phyloP scores from a whole-genome alignment of 768 basidiomycete species.

The Candolleomyces efflorescens region DNA sequence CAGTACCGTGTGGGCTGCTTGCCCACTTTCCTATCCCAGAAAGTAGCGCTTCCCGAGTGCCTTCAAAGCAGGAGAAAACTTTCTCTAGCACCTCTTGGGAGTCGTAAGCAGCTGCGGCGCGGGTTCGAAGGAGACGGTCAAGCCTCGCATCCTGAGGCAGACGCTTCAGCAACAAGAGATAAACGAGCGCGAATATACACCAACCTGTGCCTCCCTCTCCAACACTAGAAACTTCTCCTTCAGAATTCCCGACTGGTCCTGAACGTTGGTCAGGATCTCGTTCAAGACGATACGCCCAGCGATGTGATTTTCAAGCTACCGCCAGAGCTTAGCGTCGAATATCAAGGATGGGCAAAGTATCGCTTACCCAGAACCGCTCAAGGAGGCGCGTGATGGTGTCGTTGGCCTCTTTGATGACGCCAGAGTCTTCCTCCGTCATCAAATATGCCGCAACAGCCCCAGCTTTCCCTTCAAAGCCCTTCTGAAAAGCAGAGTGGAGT shows the following conservation, averaged over 20 bases:
- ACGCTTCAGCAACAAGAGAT: background rate
- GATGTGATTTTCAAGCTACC: background rate
- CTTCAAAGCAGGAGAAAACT: background rate
- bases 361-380: background rate
- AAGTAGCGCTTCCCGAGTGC: background rate
- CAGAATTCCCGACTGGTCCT: background rate
- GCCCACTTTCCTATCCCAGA: background rate
- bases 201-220: background rate
- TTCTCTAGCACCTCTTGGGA: background rate
- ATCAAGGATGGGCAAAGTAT: background rate
- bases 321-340: background rate
- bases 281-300: background rate
- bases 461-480: background rate
- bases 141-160: background rate
- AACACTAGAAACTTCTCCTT: background rate
- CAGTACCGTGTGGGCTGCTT: background rate
- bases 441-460: background rate
- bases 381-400: background rate
- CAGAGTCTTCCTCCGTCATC: background rate
- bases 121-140: conserved; percentile 5
- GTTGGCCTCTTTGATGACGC: background rate
- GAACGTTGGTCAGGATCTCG: background rate
- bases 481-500: background rate
- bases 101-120: conserved; percentile 5
- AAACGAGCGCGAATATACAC: background rate